Evolutionary conservation across 2,329 filamentous ascomycete genomes (phyloP).

Genomic region (Neocucurbitaria cava): DNA sequence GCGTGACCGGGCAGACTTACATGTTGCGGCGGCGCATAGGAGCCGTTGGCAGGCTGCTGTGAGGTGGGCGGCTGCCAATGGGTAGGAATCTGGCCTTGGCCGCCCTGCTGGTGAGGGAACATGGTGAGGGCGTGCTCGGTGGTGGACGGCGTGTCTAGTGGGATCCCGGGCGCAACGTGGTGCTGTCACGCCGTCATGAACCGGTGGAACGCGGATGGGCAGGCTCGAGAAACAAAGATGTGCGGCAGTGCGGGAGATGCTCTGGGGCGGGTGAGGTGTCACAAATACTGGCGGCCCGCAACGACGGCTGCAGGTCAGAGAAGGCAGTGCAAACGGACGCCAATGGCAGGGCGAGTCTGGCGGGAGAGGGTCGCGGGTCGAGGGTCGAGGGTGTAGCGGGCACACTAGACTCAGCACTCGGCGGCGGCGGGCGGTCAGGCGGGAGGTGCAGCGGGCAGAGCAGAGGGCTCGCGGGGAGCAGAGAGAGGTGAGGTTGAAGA

Average conservation of each 20-base stretch:
- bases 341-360: conserved; percentile 9
- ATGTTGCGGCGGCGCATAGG: conserved; percentile 46
- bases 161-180: conserved; percentile 29
- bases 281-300: conserved; percentile 42
- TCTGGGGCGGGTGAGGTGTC: conserved; percentile 39
- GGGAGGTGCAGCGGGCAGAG: conserved; percentile 7
- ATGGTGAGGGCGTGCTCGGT: conserved; percentile 22
- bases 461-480: conserved; percentile 1
- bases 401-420: too few species aligned
- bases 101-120: conserved; percentile 44
- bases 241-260: conserved; percentile 31
- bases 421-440: neutral
- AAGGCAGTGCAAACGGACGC: conserved; percentile 20
- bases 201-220: conserved; percentile 21
- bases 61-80: conserved; percentile 48
- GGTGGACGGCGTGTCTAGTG: conserved; percentile 2
- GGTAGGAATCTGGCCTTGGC: conserved; percentile 48
- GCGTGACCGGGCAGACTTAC: conserved; percentile 33
- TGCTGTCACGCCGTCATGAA: conserved; percentile 38
- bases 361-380: neutral
- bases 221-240: conserved; percentile 6
- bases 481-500: conserved; percentile 7
- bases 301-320: conserved; percentile 43
- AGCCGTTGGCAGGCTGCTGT: conserved; percentile 45
- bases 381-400: neutral